Evolutionary conservation across 257 asterid species (phyloP).

Genomic region (Lycium ferocissimum): DNA sequence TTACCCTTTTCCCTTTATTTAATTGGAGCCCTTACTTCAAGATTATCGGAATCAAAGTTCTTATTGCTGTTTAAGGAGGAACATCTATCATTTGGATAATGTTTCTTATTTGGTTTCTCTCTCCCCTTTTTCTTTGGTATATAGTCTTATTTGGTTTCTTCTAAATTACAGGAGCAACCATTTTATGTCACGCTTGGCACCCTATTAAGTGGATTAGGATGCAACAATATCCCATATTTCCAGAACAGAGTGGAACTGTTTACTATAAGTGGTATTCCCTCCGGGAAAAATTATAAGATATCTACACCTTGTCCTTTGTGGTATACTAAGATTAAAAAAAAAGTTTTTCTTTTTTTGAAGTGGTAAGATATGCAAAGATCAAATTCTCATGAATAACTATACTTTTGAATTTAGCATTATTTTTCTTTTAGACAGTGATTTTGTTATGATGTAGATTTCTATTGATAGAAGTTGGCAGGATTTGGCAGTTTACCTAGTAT

Average conservation of each 20-base stretch:
- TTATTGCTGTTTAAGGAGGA: not conserved
- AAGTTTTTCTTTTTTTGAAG: too few relatives aligned
- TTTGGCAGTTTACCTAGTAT: too few relatives aligned
- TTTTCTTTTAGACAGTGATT: too few relatives aligned
- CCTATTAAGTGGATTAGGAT: not conserved
- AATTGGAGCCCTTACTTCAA: not conserved
- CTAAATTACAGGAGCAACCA: not conserved
- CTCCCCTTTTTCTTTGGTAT: not conserved
- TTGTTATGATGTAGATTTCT: too few relatives aligned
- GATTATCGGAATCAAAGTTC: not conserved
- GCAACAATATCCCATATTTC: not conserved
- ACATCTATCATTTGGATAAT: not conserved
- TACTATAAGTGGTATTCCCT: not conserved
- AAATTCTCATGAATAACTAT: not conserved
- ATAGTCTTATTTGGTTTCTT: not conserved
- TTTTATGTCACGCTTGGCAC: not conserved
- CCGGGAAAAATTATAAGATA: not conserved
- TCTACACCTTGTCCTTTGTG: not conserved
- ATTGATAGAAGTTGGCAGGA: too few relatives aligned
- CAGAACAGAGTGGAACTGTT: not conserved
- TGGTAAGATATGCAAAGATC: too few relatives aligned
- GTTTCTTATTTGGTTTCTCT: not conserved
- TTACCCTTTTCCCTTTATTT: not conserved
- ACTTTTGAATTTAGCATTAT: not conserved
- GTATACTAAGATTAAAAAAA: not conserved